Base-by-base conservation (phyloP, 495 filamentous ascomycete species). In the Talaromyces trachyspermus region DNA sequence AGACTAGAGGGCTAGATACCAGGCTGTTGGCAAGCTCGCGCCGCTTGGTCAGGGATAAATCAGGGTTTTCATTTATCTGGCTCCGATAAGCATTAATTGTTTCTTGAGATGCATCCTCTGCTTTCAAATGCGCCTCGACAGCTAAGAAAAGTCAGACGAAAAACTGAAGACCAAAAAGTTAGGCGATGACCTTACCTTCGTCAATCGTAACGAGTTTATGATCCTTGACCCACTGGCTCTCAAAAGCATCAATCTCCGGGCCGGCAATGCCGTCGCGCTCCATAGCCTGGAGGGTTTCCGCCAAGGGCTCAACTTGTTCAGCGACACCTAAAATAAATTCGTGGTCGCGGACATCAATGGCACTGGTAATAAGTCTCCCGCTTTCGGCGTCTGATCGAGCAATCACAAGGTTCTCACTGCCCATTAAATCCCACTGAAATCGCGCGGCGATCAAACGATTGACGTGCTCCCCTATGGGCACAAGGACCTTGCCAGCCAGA, bases 391-490 rank as follows among this genome's bases (percentile, higher is more conserved):
- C 92, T 11, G 92, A 96, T 17, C 92, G 83, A 4, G 92, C 92
- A 55, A 98, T 95, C 19, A 96, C 77, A 15, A 97, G 72, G 60
- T 91, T 96, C 64, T 98, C 92, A 20, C 77, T 79, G 42, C 91
- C 92, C 91, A 98, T 95, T 32, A 95, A 74, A 56, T 98, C 92
- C 92, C 92, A 98, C 58, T 98, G 92, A 70, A 94, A 96, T 44
- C 92, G 81, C 2, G 92, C 81, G 14, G 94, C 89, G 23, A 88
- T 80, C 4, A 98, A 79, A 12, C 92, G 79, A 66, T 96, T 96
- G 69, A 97, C 94, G 66, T 98, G 92, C 56, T 98, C 92, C 52
- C 87, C 83, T 30, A 92, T 80, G 0, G 92, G 94, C 0, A 98
- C 92, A 10, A 98, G 71, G 1, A 98, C 92, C 65, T 98, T 98